Conservation (phyloP, 139 green algal species). For the Chlorella ohadii region DNA sequence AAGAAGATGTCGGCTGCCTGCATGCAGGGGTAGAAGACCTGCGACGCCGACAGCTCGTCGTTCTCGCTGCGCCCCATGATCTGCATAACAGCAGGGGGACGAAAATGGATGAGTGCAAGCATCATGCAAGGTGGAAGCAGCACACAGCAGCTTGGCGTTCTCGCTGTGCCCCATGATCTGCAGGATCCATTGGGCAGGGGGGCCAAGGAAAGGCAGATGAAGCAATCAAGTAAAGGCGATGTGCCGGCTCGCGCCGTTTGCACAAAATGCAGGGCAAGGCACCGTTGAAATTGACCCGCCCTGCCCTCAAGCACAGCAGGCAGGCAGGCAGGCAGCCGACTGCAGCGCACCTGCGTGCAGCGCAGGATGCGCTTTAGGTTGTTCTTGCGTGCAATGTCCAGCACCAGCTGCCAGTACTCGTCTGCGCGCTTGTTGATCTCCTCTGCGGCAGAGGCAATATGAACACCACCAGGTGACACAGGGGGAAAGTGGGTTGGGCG, state of each 20-base stretch:
- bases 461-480: no score
- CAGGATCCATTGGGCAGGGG: no score
- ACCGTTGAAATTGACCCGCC: no score
- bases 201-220: no score
- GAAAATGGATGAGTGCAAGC: neutral
- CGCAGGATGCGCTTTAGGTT: constrained; percentile 88
- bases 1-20: constrained; percentile 99
- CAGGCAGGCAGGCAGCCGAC: no score
- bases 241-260: no score
- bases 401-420: constrained; percentile 93
- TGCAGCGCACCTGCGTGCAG: constrained; percentile 65
- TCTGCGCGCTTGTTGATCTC: constrained; percentile 68
- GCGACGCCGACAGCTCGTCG: constrained; percentile 93
- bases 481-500: neutral
- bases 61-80: constrained; percentile 98
- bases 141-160: no score
- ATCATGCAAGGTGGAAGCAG: no score
- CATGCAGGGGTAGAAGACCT: constrained; percentile 99
- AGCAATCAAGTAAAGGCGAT: no score
- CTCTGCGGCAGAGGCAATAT: constrained; percentile 30
- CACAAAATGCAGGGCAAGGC: no score
- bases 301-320: no score
- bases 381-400: constrained; percentile 91
- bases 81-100: constrained; percentile 5
- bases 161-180: no score